These are phyloP conservation scores for Arabidopsis hybrid DNA, from an alignment of 441 rosid genomes.

Conservation along the genomic window DNA sequence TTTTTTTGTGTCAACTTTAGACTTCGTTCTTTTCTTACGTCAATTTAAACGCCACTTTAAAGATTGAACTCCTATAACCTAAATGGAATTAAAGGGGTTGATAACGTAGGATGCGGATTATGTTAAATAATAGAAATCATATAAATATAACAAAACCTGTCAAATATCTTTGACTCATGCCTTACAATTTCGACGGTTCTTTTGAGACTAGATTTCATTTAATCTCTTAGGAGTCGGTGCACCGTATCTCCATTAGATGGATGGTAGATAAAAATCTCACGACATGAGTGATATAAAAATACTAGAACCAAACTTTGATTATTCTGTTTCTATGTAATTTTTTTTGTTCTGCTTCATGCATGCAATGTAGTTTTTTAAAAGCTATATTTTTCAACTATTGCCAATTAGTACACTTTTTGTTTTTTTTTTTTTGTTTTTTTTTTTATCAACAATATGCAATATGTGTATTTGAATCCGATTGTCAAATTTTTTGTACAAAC, in stretches of 20 bases:
- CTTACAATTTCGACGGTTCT: not conserved
- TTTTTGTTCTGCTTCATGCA: not conserved
- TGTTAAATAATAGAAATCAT: not conserved
- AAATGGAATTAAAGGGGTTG: not conserved
- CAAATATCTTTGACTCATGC: slow-evolving; percentile 15
- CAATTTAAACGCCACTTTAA: slow-evolving; percentile 4
- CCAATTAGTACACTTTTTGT: not conserved
- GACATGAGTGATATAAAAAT: not conserved
- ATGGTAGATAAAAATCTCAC: not conserved
- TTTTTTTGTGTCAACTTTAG: not conserved
- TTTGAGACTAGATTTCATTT: not conserved
- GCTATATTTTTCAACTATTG: not conserved
- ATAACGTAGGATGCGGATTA: slow-evolving; percentile 16
- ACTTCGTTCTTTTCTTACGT: not conserved
- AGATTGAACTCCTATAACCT: not conserved
- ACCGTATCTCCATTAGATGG: not conserved
- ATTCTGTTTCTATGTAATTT: not conserved
- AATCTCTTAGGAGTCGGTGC: slow-evolving; percentile 8
- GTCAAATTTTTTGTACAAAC: too few species aligned
- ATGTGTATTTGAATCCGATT: too few species aligned
- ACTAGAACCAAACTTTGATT: not conserved
- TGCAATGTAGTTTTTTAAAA: too few species aligned
- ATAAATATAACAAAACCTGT: not conserved
- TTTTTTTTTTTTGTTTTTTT: too few species aligned
- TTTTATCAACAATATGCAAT: too few species aligned